Evolutionary conservation across 106 monocot genomes (phyloP), one percentile per base, ranked within the genome.

Genomic region (Dendrobium chrysotoxum): DNA sequence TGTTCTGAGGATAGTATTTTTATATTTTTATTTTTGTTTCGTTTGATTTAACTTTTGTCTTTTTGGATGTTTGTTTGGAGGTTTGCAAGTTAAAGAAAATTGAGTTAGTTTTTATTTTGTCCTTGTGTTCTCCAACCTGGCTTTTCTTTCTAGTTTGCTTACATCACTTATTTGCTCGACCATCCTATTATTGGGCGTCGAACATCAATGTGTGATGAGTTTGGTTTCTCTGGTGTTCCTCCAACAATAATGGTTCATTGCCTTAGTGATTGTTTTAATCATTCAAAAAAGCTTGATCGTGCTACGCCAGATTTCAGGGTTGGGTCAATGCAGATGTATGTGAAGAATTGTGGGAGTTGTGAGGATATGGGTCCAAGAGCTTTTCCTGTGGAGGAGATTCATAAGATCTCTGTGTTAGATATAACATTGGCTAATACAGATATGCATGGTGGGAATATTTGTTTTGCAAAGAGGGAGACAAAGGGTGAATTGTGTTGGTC

Each of bases 401-500:
- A 94, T 39, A 91, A 91, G 85, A 90, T 94, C 12, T 77, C 88
- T 31, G 86, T 94, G 44, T 76, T 94, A 23, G 94, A 94, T 84
- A 90, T 94, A 72, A 86, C 91, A 53, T 84, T 94, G 83, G 94
- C 91, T 40, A 94, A 94, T 85, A 85, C 91, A 40, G 94, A 94
- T 84, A 79, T 90, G 10, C 93, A 93, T 82, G 90, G 85, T 42
- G 93, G 93, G 31, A 93, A 93, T 75, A 88, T 93, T 82, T 93
- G 53, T 72, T 87, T 9, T 83, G 76, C 78, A 82, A 81, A 53
- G 86, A 85, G 13, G 86, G 67, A 31, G 79, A 86, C 58, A 80
- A 87, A 12, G 87, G 85, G 0, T 75, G 50, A 20, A 28, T 84
- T 9, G 39, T n/a, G 31, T 75, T 93, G 58, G 75, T 88, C 80